Base-by-base conservation (phyloP, 495 filamentous ascomycete genomes). In the Bathelium albidoporum region DNA sequence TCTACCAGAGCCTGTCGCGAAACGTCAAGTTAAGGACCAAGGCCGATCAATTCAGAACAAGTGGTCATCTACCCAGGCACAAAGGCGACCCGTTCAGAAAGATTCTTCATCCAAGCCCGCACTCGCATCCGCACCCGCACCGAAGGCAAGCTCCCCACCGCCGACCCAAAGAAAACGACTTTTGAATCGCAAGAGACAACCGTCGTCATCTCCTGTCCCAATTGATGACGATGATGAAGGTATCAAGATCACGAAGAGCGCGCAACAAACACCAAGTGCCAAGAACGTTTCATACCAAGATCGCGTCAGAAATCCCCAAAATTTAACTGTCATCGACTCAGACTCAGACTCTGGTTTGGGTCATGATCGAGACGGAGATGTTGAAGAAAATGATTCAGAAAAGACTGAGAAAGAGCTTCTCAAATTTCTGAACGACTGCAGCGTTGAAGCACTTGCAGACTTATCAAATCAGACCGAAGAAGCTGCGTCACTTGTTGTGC, bases 391-490 rank as follows among this genome's bases (percentile, higher is more conserved):
- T 76, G 31, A 63, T 22, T 7, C 52, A 62, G 31, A 39, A 24
- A 18, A 29, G 55, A 32, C 53, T 85, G 82, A 87, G 26, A 62
- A 61, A 5, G 82, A 82, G 58, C 83, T 96, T 1, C 76, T 97
- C 20, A 79, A 83, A 0, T 95, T 90, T 71, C 84, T 98, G 74
- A 97, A 98, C 70, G 85, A 79, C 0, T 94, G 89, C 74, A 80
- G 82, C 2, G 74, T 78, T 18, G 79, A 85, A 29, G 86, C 89
- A 55, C 80, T 98, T 20, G 82, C 85, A 1, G 91, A 95, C 69
- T 86, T 95, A 49, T 86, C 89, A 14, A 81, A 81, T 53, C 82
- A 87, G 22, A 85, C 86, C 1, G 83, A 88, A 62, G 83, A 84
- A 14, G 77, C 81, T 60, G 87, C 89, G 0, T 75, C 83, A 31